Base-by-base conservation (phyloP, 2,329 filamentous ascomycete genomes). In the Microcera coccophila region DNA sequence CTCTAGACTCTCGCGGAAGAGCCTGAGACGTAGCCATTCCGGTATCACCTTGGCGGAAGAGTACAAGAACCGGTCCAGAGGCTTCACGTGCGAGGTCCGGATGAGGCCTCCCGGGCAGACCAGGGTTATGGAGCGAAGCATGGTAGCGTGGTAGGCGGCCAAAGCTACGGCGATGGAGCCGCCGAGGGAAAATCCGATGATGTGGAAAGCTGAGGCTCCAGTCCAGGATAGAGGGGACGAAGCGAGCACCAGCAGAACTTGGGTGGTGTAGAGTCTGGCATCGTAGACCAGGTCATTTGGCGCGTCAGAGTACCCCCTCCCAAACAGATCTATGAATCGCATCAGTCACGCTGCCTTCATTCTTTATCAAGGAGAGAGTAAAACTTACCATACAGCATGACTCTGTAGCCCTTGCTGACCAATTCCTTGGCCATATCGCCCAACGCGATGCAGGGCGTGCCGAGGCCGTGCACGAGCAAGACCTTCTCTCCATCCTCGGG, bases 151-250 rank as follows among this genome's bases (percentile, higher is more conserved):
- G 44, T 82, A 76, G 9, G 79, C 79, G 5, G 87, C 80, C 60
- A 94, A 91, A 47, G 83, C 79, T 5, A 83, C 79, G 4, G 82
- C 81, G 42, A 95, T 83, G 39, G 85, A 87, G 36, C 89, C 89
- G 44, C 89, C 89, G 1, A 95, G 75, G 0, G 85, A 90, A 66
- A 93, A 95, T 10, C 89, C 89, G 11, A 90, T 68, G 16, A 95
- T 65, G 36, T 76, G 76, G 59, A 93, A 81, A 36, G 71, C 74
- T 33, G 62, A 57, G 12, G 60, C 49, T 33, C 79, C 77, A 0
- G 79, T 82, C 85, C 85, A 90, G 12, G 79, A 54, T 3, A 91
- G 67, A 0, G 79, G 72, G 2, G 85, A 90, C 1, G 85, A 89
- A 19, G 79, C 74, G 10, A 91, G 68, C 12, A 76, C 85, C 20